Percentiles rank a stretch among this genome's conserved stretches.
These are phyloP conservation scores for Allium cepa DNA, from an alignment of 106 monocot species.

Conservation along the genomic window DNA sequence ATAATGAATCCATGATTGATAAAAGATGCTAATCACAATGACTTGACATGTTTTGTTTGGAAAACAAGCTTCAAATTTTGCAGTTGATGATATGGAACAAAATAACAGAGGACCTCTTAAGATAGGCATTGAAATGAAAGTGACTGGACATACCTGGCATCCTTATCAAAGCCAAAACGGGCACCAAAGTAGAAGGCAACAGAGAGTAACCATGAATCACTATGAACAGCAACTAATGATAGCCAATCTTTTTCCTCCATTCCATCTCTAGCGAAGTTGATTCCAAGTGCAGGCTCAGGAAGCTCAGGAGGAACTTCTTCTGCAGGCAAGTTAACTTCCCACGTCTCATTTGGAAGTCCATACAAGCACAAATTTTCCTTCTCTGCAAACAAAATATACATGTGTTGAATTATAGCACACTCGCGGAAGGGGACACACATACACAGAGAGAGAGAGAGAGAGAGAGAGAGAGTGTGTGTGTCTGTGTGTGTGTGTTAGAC, in stretches of 20 bases:
- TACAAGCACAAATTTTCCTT: slow-evolving; percentile 89
- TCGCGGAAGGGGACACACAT: background rate
- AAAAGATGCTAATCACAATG: too few species aligned
- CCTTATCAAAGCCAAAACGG: slow-evolving; percentile 89
- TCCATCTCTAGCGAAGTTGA: slow-evolving; percentile 93
- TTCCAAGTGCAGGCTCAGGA: slow-evolving; percentile 88
- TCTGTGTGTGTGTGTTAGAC: background rate
- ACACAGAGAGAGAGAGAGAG: too few species aligned
- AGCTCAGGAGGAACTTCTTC: slow-evolving; percentile 96
- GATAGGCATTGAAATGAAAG: too few species aligned
- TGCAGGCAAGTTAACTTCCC: slow-evolving; percentile 83
- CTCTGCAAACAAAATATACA: slow-evolving; percentile 29
- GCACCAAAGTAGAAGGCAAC: slow-evolving; percentile 91
- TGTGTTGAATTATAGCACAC: background rate
- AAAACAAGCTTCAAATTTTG: too few species aligned
- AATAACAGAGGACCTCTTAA: too few species aligned
- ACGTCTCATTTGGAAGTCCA: slow-evolving; percentile 74
- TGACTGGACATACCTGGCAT: slow-evolving; percentile 41
- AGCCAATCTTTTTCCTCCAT: slow-evolving; percentile 90
- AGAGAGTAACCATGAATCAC: slow-evolving; percentile 86
- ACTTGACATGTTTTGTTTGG: too few species aligned
- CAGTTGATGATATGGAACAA: too few species aligned
- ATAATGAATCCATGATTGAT: too few species aligned
- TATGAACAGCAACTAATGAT: slow-evolving; percentile 85
- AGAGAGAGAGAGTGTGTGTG: too few species aligned